phyloP scores from a whole-genome alignment of 2,329 filamentous ascomycete species.

The Cladophialophora exuberans region DNA sequence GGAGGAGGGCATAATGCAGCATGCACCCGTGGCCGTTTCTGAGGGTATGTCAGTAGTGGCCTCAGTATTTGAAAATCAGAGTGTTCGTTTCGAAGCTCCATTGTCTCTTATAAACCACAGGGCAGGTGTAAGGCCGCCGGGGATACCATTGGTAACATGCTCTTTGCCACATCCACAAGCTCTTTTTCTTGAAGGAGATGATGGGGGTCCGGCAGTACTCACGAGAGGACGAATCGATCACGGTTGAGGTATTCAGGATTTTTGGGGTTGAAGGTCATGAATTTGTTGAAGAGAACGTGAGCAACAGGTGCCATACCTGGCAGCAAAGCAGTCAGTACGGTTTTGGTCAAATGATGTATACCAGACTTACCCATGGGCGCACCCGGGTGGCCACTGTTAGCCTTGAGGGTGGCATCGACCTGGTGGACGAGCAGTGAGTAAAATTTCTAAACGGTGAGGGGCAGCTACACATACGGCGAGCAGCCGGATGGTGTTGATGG shows the following conservation, averaged over 20 bases:
- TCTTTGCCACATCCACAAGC: not conserved
- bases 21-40: conserved; percentile 99
- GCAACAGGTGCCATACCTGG: conserved; percentile 83
- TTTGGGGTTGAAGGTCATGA: conserved; percentile 99
- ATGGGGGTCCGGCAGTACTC: conserved; percentile 53
- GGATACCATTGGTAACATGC: not conserved
- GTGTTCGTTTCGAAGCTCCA: not conserved
- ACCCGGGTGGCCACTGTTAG: conserved; percentile 98
- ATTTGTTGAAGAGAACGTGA: conserved; percentile 98
- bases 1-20: conserved; percentile 97
- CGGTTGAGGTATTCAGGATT: conserved; percentile 97
- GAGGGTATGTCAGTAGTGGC: conserved; percentile 25
- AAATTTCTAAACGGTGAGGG: conserved; percentile 27
- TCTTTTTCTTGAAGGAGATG: not conserved
- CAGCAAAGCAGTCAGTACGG: conserved; percentile 1
- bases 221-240: conserved; percentile 99
- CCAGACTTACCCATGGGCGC: conserved; percentile 75
- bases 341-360: not conserved
- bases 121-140: not conserved
- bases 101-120: not conserved
- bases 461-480: conserved; percentile 75
- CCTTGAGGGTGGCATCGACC: conserved; percentile 95
- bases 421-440: conserved; percentile 45
- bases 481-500: conserved; percentile 97
- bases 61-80: not conserved